phyloP scores from a whole-genome alignment of 768 basidiomycete genomes.

The Boletus pseudopeckii region DNA sequence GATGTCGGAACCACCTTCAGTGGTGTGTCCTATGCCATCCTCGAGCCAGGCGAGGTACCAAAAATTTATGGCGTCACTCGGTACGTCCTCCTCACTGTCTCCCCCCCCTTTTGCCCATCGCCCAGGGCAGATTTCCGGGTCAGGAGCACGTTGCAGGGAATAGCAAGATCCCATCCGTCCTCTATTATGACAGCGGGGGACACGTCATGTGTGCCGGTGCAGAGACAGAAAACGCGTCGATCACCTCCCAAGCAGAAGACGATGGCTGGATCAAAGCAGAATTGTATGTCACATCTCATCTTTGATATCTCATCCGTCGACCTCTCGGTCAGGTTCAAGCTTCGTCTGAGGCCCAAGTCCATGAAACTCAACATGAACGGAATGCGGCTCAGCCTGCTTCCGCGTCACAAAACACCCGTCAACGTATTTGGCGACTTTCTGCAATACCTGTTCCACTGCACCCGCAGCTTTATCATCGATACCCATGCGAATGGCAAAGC shows the following conservation, averaged over 20 bases:
- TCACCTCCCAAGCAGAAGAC: slow-evolving; percentile 67
- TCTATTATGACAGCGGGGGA: slow-evolving; percentile 70
- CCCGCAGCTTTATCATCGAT: slow-evolving; percentile 70
- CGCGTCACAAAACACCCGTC: slow-evolving; percentile 62
- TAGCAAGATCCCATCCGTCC: slow-evolving; percentile 75
- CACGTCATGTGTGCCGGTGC: slow-evolving; percentile 71
- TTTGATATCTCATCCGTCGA: neutral
- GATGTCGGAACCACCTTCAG: slow-evolving; percentile 84
- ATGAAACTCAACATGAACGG: slow-evolving; percentile 86
- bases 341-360: slow-evolving; percentile 69
- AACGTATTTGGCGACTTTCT: slow-evolving; percentile 81
- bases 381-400: slow-evolving; percentile 69
- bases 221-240: slow-evolving; percentile 63
- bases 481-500: slow-evolving; percentile 76
- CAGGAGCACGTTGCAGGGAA: slow-evolving; percentile 86
- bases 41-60: slow-evolving; percentile 77
- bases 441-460: slow-evolving; percentile 69
- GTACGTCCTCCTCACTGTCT: slow-evolving; percentile 34
- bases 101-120: slow-evolving; percentile 8
- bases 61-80: slow-evolving; percentile 80
- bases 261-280: slow-evolving; percentile 75
- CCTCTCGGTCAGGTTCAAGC: slow-evolving; percentile 57
- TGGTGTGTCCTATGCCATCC: slow-evolving; percentile 79
- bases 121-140: slow-evolving; percentile 61
- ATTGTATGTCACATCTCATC: slow-evolving; percentile 46